phyloP scores from a whole-genome alignment of 2,329 filamentous ascomycete genomes.

The Zymoseptoria brevis region DNA sequence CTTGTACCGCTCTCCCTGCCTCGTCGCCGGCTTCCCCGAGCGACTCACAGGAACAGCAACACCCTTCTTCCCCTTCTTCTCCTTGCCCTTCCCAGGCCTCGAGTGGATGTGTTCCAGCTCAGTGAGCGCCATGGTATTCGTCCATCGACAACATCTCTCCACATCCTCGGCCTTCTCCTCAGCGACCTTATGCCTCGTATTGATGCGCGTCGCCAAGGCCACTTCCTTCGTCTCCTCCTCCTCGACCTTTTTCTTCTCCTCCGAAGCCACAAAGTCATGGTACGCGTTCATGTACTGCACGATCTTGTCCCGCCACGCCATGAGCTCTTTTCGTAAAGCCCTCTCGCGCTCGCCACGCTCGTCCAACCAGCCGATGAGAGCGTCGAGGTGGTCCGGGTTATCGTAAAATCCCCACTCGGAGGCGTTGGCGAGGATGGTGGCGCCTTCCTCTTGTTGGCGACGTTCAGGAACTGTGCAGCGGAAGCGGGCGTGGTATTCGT shows the following conservation, averaged over 20 bases:
- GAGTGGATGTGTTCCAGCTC: slow-evolving; percentile 27
- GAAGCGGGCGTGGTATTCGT: slow-evolving; percentile 69
- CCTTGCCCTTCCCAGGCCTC: slow-evolving; percentile 23
- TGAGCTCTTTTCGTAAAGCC: slow-evolving; percentile 79
- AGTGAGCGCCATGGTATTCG: slow-evolving; percentile 51
- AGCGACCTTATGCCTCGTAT: slow-evolving; percentile 56
- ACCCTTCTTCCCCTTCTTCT: slow-evolving; percentile 30
- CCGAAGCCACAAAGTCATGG: slow-evolving; percentile 35
- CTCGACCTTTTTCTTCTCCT: slow-evolving; percentile 43
- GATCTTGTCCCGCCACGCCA: slow-evolving; percentile 64
- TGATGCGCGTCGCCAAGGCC: slow-evolving; percentile 41
- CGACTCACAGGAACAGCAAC: slow-evolving; percentile 36
- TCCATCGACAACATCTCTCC: slow-evolving; percentile 58
- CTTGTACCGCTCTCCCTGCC: slow-evolving; percentile 43
- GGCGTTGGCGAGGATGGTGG: slow-evolving; percentile 67
- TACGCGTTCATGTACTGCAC: slow-evolving; percentile 57
- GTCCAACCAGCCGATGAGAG: slow-evolving; percentile 81
- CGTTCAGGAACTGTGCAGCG: slow-evolving; percentile 77
- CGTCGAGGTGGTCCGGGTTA: slow-evolving; percentile 67
- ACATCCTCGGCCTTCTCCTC: slow-evolving; percentile 45
- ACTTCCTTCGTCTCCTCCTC: slow-evolving; percentile 35
- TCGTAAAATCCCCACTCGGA: slow-evolving; percentile 88
- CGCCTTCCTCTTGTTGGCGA: slow-evolving; percentile 76
- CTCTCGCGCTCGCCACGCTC: slow-evolving; percentile 76
- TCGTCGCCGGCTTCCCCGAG: slow-evolving; percentile 43